Percentiles rank a stretch among this genome's conserved stretches.
phyloP scores from a whole-genome alignment of 2,329 filamentous ascomycete species.

The Aureobasidium sp. region DNA sequence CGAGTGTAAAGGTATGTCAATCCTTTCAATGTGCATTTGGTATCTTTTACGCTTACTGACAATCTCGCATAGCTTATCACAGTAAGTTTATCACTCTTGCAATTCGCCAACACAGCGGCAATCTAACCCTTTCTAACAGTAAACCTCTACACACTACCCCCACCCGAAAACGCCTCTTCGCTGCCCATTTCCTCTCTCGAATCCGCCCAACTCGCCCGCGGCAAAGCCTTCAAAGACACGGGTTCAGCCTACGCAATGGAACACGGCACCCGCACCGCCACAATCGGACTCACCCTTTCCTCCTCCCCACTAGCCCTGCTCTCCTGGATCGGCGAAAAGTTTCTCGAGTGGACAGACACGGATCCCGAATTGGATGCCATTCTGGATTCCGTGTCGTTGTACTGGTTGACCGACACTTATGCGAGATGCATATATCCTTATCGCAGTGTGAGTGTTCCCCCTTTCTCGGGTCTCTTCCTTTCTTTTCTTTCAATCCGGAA shows the following conservation, averaged over 20 bases:
- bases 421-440: constrained; percentile 44
- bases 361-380: constrained; percentile 37
- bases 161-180: constrained; percentile 23
- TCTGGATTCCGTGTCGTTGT: constrained; percentile 45
- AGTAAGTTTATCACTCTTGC: background rate
- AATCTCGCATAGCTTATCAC: background rate
- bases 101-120: no score
- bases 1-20: constrained; percentile 41
- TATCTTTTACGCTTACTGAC: background rate
- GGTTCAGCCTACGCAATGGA: constrained; percentile 46
- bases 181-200: constrained; percentile 30
- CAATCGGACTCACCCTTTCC: constrained; percentile 49
- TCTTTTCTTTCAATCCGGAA: no score
- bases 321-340: constrained; percentile 54
- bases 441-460: constrained; percentile 23
- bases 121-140: no score
- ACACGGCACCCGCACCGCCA: constrained; percentile 50
- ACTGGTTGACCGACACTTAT: constrained; percentile 46
- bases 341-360: constrained; percentile 47
- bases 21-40: background rate
- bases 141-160: constrained; percentile 17
- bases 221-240: constrained; percentile 33
- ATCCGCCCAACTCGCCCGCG: constrained; percentile 32
- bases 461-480: no score
- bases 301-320: constrained; percentile 51